Conservation (phyloP, 495 filamentous ascomycete species). For the Annulohypoxylon nitens region DNA sequence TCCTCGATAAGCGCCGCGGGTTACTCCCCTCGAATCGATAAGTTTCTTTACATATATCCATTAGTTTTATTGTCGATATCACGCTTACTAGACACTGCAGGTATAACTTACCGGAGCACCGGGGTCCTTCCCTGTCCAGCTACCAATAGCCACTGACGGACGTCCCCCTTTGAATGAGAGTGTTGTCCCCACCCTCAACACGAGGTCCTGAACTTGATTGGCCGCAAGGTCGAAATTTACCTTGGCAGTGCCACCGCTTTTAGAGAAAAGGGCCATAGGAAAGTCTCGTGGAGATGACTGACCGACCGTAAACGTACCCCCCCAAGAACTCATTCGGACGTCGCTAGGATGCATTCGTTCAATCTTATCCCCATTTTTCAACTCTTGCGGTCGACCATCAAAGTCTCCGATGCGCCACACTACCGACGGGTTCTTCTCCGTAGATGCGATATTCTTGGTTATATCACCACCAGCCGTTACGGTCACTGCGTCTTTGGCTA, state of each 20-base stretch:
- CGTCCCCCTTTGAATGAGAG: constrained; percentile 69
- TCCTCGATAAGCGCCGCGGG: constrained; percentile 70
- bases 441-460: constrained; percentile 62
- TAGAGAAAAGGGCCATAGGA: constrained; percentile 72
- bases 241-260: constrained; percentile 65
- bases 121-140: constrained; percentile 58
- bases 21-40: constrained; percentile 71
- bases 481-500: constrained; percentile 61
- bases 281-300: constrained; percentile 60
- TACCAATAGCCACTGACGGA: constrained; percentile 61
- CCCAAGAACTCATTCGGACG: constrained; percentile 68
- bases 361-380: constrained; percentile 70
- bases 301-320: constrained; percentile 66
- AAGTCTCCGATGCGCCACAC: constrained; percentile 71
- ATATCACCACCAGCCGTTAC: constrained; percentile 63
- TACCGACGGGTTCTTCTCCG: constrained; percentile 59
- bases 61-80: background rate
- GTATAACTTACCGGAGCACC: constrained; percentile 63
- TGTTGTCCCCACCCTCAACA: constrained; percentile 69
- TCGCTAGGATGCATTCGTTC: constrained; percentile 72
- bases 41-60: constrained; percentile 42
- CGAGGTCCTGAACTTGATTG: constrained; percentile 51
- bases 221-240: constrained; percentile 67
- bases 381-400: constrained; percentile 69
- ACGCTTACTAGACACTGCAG: background rate